Conservation (phyloP, 2,329 filamentous ascomycete genomes). For the Alternaria alternata region DNA sequence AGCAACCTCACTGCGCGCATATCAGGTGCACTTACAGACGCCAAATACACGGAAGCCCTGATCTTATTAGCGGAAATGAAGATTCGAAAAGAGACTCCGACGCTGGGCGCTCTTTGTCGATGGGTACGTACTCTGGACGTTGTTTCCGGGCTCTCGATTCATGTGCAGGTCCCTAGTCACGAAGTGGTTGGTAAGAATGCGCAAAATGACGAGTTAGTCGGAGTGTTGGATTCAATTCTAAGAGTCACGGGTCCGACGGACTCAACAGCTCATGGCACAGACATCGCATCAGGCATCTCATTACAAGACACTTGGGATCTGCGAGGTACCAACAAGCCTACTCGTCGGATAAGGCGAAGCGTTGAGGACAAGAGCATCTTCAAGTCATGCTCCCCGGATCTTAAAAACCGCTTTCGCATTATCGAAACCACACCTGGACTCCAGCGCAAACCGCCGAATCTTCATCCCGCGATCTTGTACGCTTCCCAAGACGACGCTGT, state of each 20-base stretch:
- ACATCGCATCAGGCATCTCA: conserved; percentile 56
- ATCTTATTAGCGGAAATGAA: conserved; percentile 75
- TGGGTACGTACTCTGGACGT: conserved; percentile 78
- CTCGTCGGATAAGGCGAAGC: conserved; percentile 62
- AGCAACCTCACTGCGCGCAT: conserved; percentile 72
- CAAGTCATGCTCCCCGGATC: conserved; percentile 36
- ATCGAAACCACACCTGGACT: conserved; percentile 69
- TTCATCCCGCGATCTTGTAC: conserved; percentile 71
- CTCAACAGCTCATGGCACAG: conserved; percentile 39
- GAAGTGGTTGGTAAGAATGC: conserved; percentile 51
- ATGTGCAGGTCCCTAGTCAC: conserved; percentile 54
- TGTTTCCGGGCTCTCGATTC: conserved; percentile 69
- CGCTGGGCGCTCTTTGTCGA: conserved; percentile 72
- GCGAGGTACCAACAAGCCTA: conserved; percentile 51
- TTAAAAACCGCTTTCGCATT: conserved; percentile 58
- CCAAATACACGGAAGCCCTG: conserved; percentile 70
- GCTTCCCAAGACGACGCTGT: conserved; percentile 67
- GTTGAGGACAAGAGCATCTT: conserved; percentile 63
- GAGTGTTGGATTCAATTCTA: conserved; percentile 70
- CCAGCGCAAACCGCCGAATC: conserved; percentile 72
- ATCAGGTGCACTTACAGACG: conserved; percentile 70
- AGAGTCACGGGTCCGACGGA: conserved; percentile 70
- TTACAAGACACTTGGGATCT: conserved; percentile 70
- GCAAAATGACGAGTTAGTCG: conserved; percentile 60
- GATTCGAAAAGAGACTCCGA: conserved; percentile 70